phyloP scores from a whole-genome alignment of 257 asterid species.

The Solanum virginianum region DNA sequence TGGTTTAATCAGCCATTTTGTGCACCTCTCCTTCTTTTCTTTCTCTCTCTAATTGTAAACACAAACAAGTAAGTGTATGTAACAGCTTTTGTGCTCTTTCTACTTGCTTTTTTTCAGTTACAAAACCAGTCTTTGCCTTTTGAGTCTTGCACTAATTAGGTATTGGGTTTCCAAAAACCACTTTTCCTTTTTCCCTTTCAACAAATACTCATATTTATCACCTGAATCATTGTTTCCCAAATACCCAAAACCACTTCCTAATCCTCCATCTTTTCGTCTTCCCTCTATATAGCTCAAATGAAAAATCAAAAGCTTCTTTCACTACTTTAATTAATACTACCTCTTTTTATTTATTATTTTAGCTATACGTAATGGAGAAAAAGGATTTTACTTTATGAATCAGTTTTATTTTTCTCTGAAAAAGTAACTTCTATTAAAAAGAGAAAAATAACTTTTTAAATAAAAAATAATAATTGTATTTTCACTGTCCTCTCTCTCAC shows the following conservation, averaged over 20 bases:
- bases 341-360: not conserved
- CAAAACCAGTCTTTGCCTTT: conserved; percentile 37
- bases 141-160: conserved; percentile 24
- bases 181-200: not conserved
- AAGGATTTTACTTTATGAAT: not conserved
- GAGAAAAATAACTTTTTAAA: too few species aligned
- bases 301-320: not conserved
- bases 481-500: too few species aligned
- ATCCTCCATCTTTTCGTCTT: not conserved
- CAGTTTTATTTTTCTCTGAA: too few species aligned
- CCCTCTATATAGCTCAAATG: not conserved
- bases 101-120: conserved; percentile 63
- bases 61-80: conserved; percentile 10
- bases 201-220: not conserved
- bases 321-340: not conserved
- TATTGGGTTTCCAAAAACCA: conserved; percentile 1
- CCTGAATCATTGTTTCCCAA: conserved; percentile 26
- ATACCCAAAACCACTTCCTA: conserved; percentile 11
- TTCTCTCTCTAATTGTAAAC: conserved; percentile 1
- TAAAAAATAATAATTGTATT: too few species aligned
- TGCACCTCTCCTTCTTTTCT: conserved; percentile 7
- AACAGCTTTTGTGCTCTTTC: conserved; percentile 23
- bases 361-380: too few species aligned
- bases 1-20: conserved; percentile 16
- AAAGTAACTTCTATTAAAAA: too few species aligned